Conservation (phyloP, 2,329 filamentous ascomycete species). For the Colletotrichum euphorbiae region DNA sequence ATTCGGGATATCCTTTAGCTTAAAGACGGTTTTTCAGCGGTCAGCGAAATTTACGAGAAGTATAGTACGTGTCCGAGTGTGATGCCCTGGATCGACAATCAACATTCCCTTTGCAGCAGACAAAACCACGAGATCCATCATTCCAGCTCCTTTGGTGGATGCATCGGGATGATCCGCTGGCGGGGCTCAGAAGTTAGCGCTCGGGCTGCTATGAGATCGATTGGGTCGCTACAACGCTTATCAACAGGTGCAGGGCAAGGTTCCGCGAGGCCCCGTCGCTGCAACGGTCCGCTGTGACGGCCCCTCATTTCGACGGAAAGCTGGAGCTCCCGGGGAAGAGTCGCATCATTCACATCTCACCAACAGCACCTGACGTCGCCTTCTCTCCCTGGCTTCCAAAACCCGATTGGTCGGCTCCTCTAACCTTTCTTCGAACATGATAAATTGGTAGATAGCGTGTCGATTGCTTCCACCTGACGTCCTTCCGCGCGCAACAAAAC, state of each 20-base stretch:
- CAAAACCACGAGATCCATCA: background rate
- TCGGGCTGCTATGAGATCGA: slow-evolving; percentile 1
- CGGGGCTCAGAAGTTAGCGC: slow-evolving; percentile 24
- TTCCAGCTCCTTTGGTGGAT: background rate
- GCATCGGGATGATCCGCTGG: slow-evolving; percentile 27
- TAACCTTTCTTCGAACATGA: background rate
- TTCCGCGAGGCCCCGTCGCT: background rate
- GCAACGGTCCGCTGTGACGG: background rate
- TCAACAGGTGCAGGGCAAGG: no score
- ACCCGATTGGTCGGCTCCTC: background rate
- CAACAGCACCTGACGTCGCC: background rate
- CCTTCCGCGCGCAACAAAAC: no score
- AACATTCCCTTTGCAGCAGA: no score
- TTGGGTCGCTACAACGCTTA: background rate
- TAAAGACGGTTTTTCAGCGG: no score
- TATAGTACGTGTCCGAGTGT: no score
- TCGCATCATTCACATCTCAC: slow-evolving; percentile 18
- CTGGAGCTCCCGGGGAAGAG: background rate
- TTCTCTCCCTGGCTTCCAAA: background rate
- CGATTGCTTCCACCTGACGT: no score
- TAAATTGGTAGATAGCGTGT: background rate
- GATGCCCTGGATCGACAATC: no score
- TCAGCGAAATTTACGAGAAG: no score
- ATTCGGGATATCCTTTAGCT: background rate
- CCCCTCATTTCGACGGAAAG: background rate